phyloP scores from a whole-genome alignment of 1,139 yeast species.

The Kodamaea arcana region DNA sequence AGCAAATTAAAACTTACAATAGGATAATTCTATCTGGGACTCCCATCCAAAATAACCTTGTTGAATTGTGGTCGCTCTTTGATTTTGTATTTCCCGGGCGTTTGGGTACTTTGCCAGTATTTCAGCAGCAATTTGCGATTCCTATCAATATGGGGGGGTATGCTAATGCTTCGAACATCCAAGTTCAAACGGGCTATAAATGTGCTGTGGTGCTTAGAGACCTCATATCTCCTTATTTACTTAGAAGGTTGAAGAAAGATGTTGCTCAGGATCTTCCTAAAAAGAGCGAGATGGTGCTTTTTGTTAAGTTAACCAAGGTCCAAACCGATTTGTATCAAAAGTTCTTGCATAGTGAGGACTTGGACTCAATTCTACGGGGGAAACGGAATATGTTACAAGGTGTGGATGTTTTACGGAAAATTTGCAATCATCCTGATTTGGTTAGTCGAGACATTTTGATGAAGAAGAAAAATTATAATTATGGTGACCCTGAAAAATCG shows the following conservation, averaged over 20 bases:
- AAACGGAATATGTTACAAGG: constrained; percentile 82
- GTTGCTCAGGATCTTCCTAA: constrained; percentile 97
- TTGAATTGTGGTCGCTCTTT: constrained; percentile 90
- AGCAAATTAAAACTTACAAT: constrained; percentile 75
- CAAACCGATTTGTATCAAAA: constrained; percentile 73
- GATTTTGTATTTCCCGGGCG: constrained; percentile 95
- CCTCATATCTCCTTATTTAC: constrained; percentile 80
- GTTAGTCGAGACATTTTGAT: constrained; percentile 51
- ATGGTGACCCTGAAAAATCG: constrained; percentile 68
- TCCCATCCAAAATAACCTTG: constrained; percentile 89
- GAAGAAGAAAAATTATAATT: constrained; percentile 40
- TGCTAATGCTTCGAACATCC: constrained; percentile 93
- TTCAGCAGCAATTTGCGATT: constrained; percentile 83
- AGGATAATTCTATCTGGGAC: constrained; percentile 90
- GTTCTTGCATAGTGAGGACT: constrained; percentile 73
- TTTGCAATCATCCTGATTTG: constrained; percentile 94
- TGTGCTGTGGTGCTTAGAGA: constrained; percentile 92
- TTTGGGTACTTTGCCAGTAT: constrained; percentile 89
- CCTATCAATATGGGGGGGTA: constrained; percentile 98
- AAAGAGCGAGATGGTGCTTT: constrained; percentile 88
- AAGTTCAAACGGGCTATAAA: constrained; percentile 93
- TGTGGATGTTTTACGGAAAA: constrained; percentile 82
- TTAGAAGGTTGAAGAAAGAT: constrained; percentile 84
- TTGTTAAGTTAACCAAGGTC: constrained; percentile 74
- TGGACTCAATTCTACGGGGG: constrained; percentile 69